phyloP scores from a whole-genome alignment of 108 stramenopile species.

The Fragilaria radians region DNA sequence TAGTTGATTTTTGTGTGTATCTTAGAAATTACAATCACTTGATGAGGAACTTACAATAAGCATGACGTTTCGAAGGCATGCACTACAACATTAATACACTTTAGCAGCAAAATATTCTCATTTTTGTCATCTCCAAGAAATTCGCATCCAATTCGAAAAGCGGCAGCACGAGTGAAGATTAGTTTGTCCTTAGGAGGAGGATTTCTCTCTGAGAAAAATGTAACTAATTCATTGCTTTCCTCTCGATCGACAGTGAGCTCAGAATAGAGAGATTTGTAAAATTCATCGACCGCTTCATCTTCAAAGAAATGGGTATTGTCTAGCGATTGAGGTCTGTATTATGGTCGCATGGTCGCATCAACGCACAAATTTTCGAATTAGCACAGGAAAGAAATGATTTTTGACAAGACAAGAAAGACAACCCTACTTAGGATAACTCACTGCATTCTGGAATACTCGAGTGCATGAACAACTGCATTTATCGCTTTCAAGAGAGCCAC shows the following conservation, averaged over 20 bases:
- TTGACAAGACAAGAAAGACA: background rate
- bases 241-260: slow-evolving; percentile 35
- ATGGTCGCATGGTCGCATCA: background rate
- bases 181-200: slow-evolving; percentile 38
- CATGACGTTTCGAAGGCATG: slow-evolving; percentile 48
- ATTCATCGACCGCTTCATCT: slow-evolving; percentile 17
- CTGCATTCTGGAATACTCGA: slow-evolving; percentile 50
- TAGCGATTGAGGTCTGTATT: slow-evolving; percentile 1
- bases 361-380: slow-evolving; percentile 9
- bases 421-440: background rate
- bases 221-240: slow-evolving; percentile 27
- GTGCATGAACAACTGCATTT: slow-evolving; percentile 54
- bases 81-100: slow-evolving; percentile 58
- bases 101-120: slow-evolving; percentile 38
- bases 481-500: slow-evolving; percentile 44
- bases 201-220: slow-evolving; percentile 20
- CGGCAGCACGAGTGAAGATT: slow-evolving; percentile 41
- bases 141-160: slow-evolving; percentile 52
- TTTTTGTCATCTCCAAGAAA: slow-evolving; percentile 45
- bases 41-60: slow-evolving; percentile 17
- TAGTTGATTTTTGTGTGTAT: too few relatives aligned
- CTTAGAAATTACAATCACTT: background rate
- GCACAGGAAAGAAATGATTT: slow-evolving; percentile 4
- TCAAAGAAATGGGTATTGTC: slow-evolving; percentile 10
- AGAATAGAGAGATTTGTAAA: slow-evolving; percentile 16